Base-by-base conservation (phyloP, 345 rosid species). In the Pseudoturritis turrita region DNA sequence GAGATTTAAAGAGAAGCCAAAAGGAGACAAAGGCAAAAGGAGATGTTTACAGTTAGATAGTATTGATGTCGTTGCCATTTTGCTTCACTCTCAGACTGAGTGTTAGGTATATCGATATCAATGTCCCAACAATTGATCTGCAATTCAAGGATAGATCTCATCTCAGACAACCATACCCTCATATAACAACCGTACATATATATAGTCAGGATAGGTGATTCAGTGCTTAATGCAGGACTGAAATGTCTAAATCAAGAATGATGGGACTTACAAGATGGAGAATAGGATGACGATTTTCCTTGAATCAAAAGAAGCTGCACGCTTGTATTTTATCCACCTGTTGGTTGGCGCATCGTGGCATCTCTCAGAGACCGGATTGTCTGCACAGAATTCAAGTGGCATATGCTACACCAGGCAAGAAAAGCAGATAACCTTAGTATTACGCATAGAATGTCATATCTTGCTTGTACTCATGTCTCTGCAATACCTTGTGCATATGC, bases 91-190 rank as follows among this genome's bases (percentile, higher is more conserved):
- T 79, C 72, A 25, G 26, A 25, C 36, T 33, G 10, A 90, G 77
- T 17, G 97, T 88, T 63, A 88, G 83, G 65, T 81, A 88, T 10
- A 90, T 90, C 76, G 88, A 77, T 41, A 88, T 78, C 83, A 90
- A 74, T 11, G 97, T 85, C 17, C 97, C 94, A 41, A 86, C 56
- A 63, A 86, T 85, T 49, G 97, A 90, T 87, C 97, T 90, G 90
- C 33, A 74, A 71, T 55, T 23, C 11, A n/a, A 57, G 64, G n/a
- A 50, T 33, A 33, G 10, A 33, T 33, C 36, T 33, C 36, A 10
- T 29, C 33, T 6, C 26, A 25, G 26, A 25, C 26, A n/a, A 31
- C 36, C 9, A 31, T 31, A 31, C 36, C 7, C 10, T 6, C 36
- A 33, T 8, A 33, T 7, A 33, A 7, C 10, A 33, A 33, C 1